Evolutionary conservation across 2,329 filamentous ascomycete genomes (phyloP), one percentile per base, ranked within the genome.

Genomic region (Claviceps digitariae): DNA sequence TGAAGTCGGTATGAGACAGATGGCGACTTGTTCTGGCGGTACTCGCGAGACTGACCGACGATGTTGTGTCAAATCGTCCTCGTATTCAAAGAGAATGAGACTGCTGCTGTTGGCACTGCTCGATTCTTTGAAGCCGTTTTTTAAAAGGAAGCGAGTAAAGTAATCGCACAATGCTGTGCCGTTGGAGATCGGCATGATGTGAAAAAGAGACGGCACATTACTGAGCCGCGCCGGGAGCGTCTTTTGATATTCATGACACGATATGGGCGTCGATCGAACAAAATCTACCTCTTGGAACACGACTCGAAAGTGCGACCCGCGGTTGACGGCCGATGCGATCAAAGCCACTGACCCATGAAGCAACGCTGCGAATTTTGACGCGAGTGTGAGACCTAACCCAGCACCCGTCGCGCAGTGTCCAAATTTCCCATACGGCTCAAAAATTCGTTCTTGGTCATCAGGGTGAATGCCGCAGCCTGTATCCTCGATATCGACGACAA

Each of bases 391-490:
- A 0, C 73, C 72, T 0, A 29, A 23, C 13, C 43, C 43, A 45
- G 69, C 69, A 3, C 72, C 67, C 2, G 63, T 64, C 0, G 69
- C 66, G 38, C 71, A 63, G 0, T 57, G 55, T 36, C 66, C 63
- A 1, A 67, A 64, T 36, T 73, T 74, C 43, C 73, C 71, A 21
- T 74, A 73, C 0, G 70, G 60, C 3, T 69, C 62, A 29, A 74
- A 74, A 4, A 74, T 71, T 2, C 69, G 66, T 3, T 61, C 23
- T 3, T 69, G 66, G 20, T 48, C 46, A 5, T 34, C 31, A 23
- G 31, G 20, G 20, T 48, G 46, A 34, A 48, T 34, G 1, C 46
- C 46, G 46, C 25, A 20, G 13, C 46, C 27, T 20, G 46, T 48
- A n/a, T 48, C 46, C 29, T 48, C 46, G 15, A 48, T 4, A 7